These are phyloP conservation scores for Quillaja saponaria DNA, from an alignment of 306 rosid species.

Conservation along the genomic window DNA sequence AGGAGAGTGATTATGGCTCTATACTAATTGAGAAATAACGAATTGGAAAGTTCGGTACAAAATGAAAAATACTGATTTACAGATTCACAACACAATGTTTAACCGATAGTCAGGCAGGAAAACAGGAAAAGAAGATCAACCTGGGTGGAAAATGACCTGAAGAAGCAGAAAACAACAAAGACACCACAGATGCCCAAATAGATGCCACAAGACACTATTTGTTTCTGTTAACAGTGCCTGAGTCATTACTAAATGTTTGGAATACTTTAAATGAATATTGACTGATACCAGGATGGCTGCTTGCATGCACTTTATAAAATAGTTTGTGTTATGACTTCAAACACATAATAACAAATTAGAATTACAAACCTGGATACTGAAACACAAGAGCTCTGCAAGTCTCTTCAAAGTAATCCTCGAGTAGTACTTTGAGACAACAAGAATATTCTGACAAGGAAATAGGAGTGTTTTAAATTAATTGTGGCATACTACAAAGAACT, in stretches of 20 bases:
- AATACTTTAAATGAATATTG: not conserved
- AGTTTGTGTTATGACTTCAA: not conserved
- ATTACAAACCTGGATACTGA: slow-evolving; percentile 70
- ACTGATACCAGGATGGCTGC: not conserved
- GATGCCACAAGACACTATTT: too few species aligned
- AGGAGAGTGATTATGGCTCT: slow-evolving; percentile 6
- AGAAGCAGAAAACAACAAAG: slow-evolving; percentile 14
- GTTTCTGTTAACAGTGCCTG: too few species aligned
- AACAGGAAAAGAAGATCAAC: slow-evolving; percentile 1
- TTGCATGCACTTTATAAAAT: not conserved
- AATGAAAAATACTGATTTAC: slow-evolving; percentile 6
- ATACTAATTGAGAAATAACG: not conserved
- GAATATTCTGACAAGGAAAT: slow-evolving; percentile 65
- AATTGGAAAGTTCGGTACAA: not conserved
- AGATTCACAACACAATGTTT: not conserved
- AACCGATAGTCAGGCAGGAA: slow-evolving; percentile 17
- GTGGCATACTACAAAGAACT: not conserved
- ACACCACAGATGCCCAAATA: not conserved
- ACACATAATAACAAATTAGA: slow-evolving; percentile 8
- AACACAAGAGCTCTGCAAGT: slow-evolving; percentile 77
- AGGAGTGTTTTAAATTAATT: slow-evolving; percentile 16
- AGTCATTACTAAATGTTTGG: too few species aligned
- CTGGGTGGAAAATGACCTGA: slow-evolving; percentile 2
- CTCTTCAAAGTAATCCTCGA: slow-evolving; percentile 63
- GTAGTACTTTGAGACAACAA: slow-evolving; percentile 85